These are phyloP conservation scores for Hypoxylon cercidicola DNA, from an alignment of 495 filamentous ascomycete species.

Conservation along the genomic window DNA sequence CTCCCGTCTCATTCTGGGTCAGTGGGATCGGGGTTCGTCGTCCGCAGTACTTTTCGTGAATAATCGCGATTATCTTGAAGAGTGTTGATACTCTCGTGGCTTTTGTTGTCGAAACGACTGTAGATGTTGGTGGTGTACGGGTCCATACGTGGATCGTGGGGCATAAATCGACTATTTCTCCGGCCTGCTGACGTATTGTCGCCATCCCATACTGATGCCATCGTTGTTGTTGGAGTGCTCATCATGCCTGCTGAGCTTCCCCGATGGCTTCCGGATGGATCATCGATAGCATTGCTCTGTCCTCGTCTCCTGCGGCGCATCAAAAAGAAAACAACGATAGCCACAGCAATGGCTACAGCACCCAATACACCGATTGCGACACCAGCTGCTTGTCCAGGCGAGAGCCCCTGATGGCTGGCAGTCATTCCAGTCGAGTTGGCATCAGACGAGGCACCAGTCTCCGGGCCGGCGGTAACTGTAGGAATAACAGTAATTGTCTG, in stretches of 20 bases:
- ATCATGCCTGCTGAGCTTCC: conserved; percentile 56
- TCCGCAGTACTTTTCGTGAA: conserved; percentile 63
- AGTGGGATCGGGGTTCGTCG: conserved; percentile 62
- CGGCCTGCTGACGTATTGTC: conserved; percentile 50
- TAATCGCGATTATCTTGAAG: conserved; percentile 68
- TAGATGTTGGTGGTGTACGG: conserved; percentile 61
- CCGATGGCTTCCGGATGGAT: conserved; percentile 42
- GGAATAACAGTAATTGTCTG: conserved; percentile 54
- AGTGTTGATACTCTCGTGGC: conserved; percentile 64
- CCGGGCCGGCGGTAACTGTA: conserved; percentile 5
- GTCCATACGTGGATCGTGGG: conserved; percentile 66
- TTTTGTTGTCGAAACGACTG: conserved; percentile 57
- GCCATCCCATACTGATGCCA: conserved; percentile 49
- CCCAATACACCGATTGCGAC: conserved; percentile 55
- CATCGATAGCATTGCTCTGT: conserved; percentile 37
- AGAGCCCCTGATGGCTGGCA: conserved; percentile 41
- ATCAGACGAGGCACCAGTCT: conserved; percentile 14
- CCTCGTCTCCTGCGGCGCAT: conserved; percentile 47
- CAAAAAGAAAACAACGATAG: conserved; percentile 46
- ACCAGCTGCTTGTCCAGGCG: conserved; percentile 51
- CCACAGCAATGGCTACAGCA: conserved; percentile 33
- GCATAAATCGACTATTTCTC: conserved; percentile 61
- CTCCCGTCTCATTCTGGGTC: conserved; percentile 35
- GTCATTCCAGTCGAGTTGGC: conserved; percentile 19
- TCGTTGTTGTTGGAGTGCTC: conserved; percentile 47